A percentile compares a stretch with the other conserved stretches of the same genome.
These are phyloP conservation scores for Nymphaea colorata DNA, from an alignment of 164 flowering plant genomes.

Conservation along the genomic window DNA sequence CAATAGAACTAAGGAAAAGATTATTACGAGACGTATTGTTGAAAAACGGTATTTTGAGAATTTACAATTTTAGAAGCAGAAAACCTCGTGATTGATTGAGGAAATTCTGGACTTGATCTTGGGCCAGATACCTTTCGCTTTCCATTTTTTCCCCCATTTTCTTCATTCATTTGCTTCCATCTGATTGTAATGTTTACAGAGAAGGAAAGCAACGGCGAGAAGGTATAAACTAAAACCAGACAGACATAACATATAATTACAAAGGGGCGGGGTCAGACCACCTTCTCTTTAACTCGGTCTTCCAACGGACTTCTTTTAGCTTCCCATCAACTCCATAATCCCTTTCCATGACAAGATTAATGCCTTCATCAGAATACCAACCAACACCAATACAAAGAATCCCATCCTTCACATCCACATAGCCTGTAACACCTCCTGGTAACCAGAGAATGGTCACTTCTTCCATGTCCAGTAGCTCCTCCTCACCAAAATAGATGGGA, in stretches of 20 bases:
- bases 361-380: slow-evolving; percentile 92
- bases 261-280: slow-evolving; percentile 52
- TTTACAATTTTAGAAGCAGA: too few species aligned
- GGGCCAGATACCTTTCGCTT: too few species aligned
- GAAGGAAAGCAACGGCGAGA: not conserved
- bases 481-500: slow-evolving; percentile 64
- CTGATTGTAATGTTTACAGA: not conserved
- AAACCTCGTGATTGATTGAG: too few species aligned
- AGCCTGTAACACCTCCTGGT: slow-evolving; percentile 87
- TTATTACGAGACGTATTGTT: too few species aligned
- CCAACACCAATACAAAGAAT: slow-evolving; percentile 85
- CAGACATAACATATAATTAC: slow-evolving; percentile 9
- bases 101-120: too few species aligned
- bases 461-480: slow-evolving; percentile 75
- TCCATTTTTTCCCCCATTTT: not conserved
- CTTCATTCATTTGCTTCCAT: not conserved
- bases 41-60: too few species aligned
- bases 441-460: slow-evolving; percentile 81
- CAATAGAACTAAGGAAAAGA: too few species aligned
- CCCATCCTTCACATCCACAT: slow-evolving; percentile 78
- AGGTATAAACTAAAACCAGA: not conserved
- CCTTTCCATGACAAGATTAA: slow-evolving; percentile 94
- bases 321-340: slow-evolving; percentile 87
- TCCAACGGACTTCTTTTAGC: slow-evolving; percentile 71
- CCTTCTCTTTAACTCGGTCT: slow-evolving; percentile 88